Conservation (phyloP, 768 basidiomycete genomes). For the Lentinula detonsa region DNA sequence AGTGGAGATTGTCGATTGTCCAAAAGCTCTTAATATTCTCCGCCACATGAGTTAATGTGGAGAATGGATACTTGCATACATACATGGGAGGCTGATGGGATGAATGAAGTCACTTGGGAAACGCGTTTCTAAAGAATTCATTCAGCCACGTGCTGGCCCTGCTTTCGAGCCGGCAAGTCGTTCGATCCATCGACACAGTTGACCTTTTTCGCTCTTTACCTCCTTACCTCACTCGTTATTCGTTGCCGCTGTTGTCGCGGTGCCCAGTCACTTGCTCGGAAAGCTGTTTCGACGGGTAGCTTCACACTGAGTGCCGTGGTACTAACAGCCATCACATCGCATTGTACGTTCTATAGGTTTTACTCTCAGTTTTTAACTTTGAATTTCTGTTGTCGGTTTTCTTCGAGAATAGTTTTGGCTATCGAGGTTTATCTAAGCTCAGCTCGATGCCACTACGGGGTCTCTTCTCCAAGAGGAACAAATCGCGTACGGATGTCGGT, state of each 20-base stretch:
- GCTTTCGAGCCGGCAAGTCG: neutral
- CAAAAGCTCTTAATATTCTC: too few relatives aligned
- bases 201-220: neutral
- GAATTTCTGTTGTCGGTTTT: neutral
- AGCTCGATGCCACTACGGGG: conserved; percentile 8
- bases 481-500: conserved; percentile 3
- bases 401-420: neutral
- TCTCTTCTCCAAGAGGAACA: conserved; percentile 9
- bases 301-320: neutral
- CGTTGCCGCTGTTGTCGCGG: neutral
- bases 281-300: neutral
- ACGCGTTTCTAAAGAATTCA: too few relatives aligned
- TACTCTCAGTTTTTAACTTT: neutral
- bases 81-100: too few relatives aligned
- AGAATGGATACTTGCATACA: too few relatives aligned
- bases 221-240: neutral
- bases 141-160: neutral
- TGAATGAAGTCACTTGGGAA: too few relatives aligned
- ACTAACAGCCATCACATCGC: neutral
- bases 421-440: neutral
- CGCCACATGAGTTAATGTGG: too few relatives aligned
- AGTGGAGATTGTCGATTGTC: too few relatives aligned
- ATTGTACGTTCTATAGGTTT: neutral
- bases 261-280: neutral
- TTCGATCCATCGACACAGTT: neutral